Base-by-base conservation (phyloP, 345 rosid species). In the Theobroma cacao region DNA sequence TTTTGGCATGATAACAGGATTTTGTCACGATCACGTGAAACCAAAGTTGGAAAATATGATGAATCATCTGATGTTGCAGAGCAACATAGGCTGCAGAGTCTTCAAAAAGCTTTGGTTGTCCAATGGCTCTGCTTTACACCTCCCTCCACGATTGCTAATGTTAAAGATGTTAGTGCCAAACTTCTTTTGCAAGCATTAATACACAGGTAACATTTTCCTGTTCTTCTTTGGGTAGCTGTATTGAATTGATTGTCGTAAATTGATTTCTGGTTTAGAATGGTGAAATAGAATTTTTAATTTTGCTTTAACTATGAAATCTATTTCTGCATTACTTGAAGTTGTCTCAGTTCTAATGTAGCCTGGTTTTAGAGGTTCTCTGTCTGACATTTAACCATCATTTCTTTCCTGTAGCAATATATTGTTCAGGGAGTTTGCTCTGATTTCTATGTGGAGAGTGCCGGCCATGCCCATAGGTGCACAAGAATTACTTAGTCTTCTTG, bases 71-170 rank as follows among this genome's bases (percentile, higher is more conserved):
- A 92, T 77, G 91, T 94, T 85, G 94, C 93, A 5, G 98, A 96
- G 88, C 97, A 96, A 87, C 97, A 94, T 75, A 93, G 93, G 77
- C 85, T 88, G 85, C 97, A 88, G 81, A 96, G 98, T 88, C 95
- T 96, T 78, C 93, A 94, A 78, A 96, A 96, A 81, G 98, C 99
- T 80, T 89, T 86, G 86, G 95, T 85, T 58, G 90, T 95, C 80
- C 99, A 93, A 81, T 95, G 98, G 97, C 96, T 95, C 74, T 95
- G 99, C 89, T 95, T 95, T 83, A 92, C 97, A 64, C 97, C 99
- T 63, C 99, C 98, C 55, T 89, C 96, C 71, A 92, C 97, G 60
- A 91, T 90, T 83, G 71, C 85, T 50, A 79, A 91, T 78, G 97
- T 90, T 75, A 83, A 88, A 65, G 92, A 83, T 70, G 84, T 92